Base-by-base conservation (phyloP, 306 rosid species). In the Cicer yamashitae region DNA sequence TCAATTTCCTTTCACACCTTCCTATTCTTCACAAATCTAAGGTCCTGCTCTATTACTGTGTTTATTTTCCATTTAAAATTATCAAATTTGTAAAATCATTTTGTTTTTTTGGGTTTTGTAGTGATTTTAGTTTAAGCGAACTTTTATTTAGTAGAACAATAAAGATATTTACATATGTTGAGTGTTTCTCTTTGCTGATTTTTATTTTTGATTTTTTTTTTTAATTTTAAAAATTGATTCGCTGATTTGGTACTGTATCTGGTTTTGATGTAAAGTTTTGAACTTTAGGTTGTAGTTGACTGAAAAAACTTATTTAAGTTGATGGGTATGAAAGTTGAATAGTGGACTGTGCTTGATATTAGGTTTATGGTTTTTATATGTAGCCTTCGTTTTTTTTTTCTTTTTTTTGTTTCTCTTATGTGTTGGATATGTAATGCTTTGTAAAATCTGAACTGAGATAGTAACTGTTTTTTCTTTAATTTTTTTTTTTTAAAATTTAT, bases 161-260 rank as follows among this genome's bases (percentile, higher is more conserved):
- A 43, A 63, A 8, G 6, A 18, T 54, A 10, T 6, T 5, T 15
- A 14, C 13, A 1, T 65, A 9, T 69, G 40, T 17, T 1, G 67
- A 46, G 67, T 48, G 4, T n/a, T 60, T 40, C 62, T 13, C 44
- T 44, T 57, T 14, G 47, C 22, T 70, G 76, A n/a, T 74, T 50
- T 15, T 46, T 77, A 73, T 80, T 80, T 77, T 66, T 30, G 37
- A 30, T 81, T 77, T 25, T 10, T 12, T 39, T 68, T 81, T 40
- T 13, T 0, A 17, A 17, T 8, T 17, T 63, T 15, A 63, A 41
- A 37, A 66, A 13, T 82, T 59, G 67, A 58, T 73, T 80, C 11
- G 5, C 34, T 71, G 77, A 15, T 73, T 70, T 64, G 43, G 64
- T 58, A 12, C 63, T 56, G 53, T 71, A 51, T 59, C 7, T 8